Evolutionary conservation across 1,139 yeast species (phyloP).

Genomic region (Saccharomyces hybrid): DNA sequence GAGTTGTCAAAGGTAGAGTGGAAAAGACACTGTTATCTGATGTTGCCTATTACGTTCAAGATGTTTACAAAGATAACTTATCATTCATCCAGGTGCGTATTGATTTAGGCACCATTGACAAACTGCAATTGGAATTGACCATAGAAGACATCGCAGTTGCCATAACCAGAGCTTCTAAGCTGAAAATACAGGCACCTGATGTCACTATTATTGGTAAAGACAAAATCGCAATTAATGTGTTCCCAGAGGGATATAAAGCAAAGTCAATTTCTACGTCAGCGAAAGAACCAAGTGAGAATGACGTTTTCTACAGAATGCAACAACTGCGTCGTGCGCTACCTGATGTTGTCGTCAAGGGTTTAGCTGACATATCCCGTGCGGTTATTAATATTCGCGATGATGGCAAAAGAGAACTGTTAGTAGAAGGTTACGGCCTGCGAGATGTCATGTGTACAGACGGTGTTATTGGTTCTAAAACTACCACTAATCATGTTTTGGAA

Average conservation of each 20-base stretch:
- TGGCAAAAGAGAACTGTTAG: conserved; percentile 81
- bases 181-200: conserved; percentile 70
- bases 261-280: conserved; percentile 36
- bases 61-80: conserved; percentile 75
- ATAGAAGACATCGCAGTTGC: conserved; percentile 84
- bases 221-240: conserved; percentile 68
- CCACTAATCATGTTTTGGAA: conserved; percentile 88
- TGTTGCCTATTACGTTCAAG: conserved; percentile 83
- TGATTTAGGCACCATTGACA: conserved; percentile 79
- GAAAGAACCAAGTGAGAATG: conserved; percentile 45
- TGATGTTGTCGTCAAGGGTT: conserved; percentile 82
- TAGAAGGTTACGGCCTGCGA: conserved; percentile 94
- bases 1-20: conserved; percentile 95
- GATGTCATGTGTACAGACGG: conserved; percentile 98
- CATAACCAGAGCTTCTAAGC: conserved; percentile 74
- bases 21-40: conserved; percentile 88
- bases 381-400: conserved; percentile 85
- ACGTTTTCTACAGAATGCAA: conserved; percentile 83
- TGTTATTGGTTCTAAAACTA: conserved; percentile 78
- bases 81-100: conserved; percentile 77
- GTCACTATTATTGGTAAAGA: conserved; percentile 63
- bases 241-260: conserved; percentile 43
- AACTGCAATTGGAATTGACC: conserved; percentile 78
- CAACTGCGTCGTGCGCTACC: conserved; percentile 80
- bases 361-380: conserved; percentile 85